Evolutionary conservation across 176 grass and related monocot genomes (phyloP), one percentile per base, ranked within the genome.

Genomic region (Zoysia pacifica): DNA sequence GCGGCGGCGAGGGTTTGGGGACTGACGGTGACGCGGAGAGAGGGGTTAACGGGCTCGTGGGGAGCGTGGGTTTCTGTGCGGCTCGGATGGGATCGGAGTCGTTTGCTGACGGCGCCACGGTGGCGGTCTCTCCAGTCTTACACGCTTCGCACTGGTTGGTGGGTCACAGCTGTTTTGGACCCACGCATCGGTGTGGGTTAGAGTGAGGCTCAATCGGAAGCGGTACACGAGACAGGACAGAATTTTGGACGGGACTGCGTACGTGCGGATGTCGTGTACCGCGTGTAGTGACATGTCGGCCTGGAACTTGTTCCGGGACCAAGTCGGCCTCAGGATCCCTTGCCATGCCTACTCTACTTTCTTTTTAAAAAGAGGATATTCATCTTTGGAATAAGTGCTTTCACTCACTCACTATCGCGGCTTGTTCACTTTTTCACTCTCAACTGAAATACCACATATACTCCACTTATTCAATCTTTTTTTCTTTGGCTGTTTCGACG

Each of bases 1-100:
- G 86, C 65, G 50, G 76, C 55, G 67, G 79, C 76, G 58, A 94
- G 73, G 83, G 79, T 79, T 74, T 85, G 82, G 60, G 65, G 71
- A 70, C 14, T 62, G 86, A 53, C 77, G 44, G n/a, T 62, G 86
- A 53, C 77, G 44, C 40, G 62, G 84, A 42, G 3, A 65, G 72
- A 2, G 65, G 36, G 12, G 35, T 72, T 40, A 53, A 5, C 2
- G 52, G 4, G 44, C 2, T 1, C 37, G 18, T 18, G 67, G 15
- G 40, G 6, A 59, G 58, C 48, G 18, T 53, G 61, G 19, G 19
- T 11, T 28, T 9, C 11, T 58, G 81, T 84, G 87, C 50, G 81
- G 81, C 61, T 80, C 71, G 1, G 54, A 84, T 88, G 65, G 72
- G 70, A 79, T 14, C n/a, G 36, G 12, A 47, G 35, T 39, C 0